These are phyloP conservation scores for Warburgia ugandensis DNA, from an alignment of 164 flowering plant species.

Conservation along the genomic window DNA sequence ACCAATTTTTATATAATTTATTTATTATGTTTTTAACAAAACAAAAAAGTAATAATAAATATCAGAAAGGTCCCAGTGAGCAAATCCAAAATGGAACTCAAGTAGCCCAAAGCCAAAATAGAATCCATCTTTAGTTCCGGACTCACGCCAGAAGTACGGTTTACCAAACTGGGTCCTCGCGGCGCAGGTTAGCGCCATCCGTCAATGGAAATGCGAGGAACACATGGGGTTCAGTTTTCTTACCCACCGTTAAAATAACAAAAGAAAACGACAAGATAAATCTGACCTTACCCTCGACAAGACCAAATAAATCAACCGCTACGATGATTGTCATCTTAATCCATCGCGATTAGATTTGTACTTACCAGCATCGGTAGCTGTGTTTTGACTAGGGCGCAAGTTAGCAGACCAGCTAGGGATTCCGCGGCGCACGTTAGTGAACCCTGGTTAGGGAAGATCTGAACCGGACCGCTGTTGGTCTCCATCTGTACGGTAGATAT, in stretches of 20 bases:
- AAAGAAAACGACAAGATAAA: too few relatives aligned
- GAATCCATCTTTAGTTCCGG: neutral
- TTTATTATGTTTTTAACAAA: too few relatives aligned
- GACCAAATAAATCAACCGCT: too few relatives aligned
- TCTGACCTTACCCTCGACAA: too few relatives aligned
- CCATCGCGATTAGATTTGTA: too few relatives aligned
- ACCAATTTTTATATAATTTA: too few relatives aligned
- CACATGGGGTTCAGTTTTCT: too few relatives aligned
- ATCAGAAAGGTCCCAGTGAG: too few relatives aligned
- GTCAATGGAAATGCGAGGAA: too few relatives aligned
- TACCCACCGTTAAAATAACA: too few relatives aligned
- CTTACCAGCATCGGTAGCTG: conserved; percentile 7
- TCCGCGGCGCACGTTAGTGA: conserved; percentile 26
- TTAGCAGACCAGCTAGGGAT: conserved; percentile 14
- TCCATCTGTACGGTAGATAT: conserved; percentile 25
- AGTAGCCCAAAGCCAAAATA: neutral
- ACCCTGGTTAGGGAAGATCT: conserved; percentile 8
- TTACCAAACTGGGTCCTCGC: neutral
- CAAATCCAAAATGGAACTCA: neutral
- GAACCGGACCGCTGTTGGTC: conserved; percentile 14
- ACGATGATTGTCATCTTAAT: too few relatives aligned
- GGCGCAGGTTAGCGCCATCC: neutral
- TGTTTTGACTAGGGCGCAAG: conserved; percentile 21
- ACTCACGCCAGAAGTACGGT: neutral
- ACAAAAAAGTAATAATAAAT: too few relatives aligned